Evolutionary conservation across 1,284 basidiomycete species (phyloP).

Genomic region (Apiotrichum veenhuisii): DNA sequence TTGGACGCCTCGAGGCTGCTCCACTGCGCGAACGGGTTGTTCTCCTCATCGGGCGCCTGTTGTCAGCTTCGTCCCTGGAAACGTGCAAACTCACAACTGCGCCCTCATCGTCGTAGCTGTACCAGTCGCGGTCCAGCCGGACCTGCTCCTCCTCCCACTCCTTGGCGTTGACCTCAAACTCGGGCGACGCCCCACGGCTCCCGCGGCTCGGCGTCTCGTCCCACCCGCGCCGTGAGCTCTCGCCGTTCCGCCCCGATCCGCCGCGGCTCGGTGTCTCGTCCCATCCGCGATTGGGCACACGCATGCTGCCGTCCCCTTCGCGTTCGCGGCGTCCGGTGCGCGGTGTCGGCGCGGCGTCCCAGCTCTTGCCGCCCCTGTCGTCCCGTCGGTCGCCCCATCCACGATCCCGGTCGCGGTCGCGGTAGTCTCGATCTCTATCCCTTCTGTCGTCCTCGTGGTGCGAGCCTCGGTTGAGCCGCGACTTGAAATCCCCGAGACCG

Average conservation of each 20-base stretch:
- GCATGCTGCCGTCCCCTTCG: slow-evolving; percentile 69
- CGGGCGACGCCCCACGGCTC: slow-evolving; percentile 55
- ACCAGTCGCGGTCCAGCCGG: slow-evolving; percentile 87
- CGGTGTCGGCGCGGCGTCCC: slow-evolving; percentile 58
- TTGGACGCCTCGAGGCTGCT: slow-evolving; percentile 70
- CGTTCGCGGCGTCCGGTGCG: slow-evolving; percentile 58
- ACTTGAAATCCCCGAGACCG: slow-evolving; percentile 45
- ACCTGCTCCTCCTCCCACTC: slow-evolving; percentile 97
- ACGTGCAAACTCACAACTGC: slow-evolving; percentile 56
- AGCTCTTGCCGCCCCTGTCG: slow-evolving; percentile 32
- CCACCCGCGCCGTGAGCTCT: slow-evolving; percentile 55
- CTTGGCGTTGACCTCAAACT: slow-evolving; percentile 53
- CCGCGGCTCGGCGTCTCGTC: slow-evolving; percentile 76
- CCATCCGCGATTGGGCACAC: slow-evolving; percentile 84
- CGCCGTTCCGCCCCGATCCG: slow-evolving; percentile 43
- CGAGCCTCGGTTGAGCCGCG: slow-evolving; percentile 47
- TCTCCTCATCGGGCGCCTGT: slow-evolving; percentile 73
- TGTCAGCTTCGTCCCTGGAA: slow-evolving; percentile 6
- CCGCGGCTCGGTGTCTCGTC: slow-evolving; percentile 72
- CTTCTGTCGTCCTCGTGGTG: slow-evolving; percentile 52
- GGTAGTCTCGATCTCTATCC: slow-evolving; percentile 11
- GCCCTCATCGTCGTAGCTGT: slow-evolving; percentile 81
- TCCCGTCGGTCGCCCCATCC: slow-evolving; percentile 17
- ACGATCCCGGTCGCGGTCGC: slow-evolving; percentile 13
- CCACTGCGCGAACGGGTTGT: slow-evolving; percentile 89